Evolutionary conservation across 352 stramenopile species (phyloP), one percentile per base, ranked within the genome.

Genomic region (Hyaloperonospora arabidopsidis): DNA sequence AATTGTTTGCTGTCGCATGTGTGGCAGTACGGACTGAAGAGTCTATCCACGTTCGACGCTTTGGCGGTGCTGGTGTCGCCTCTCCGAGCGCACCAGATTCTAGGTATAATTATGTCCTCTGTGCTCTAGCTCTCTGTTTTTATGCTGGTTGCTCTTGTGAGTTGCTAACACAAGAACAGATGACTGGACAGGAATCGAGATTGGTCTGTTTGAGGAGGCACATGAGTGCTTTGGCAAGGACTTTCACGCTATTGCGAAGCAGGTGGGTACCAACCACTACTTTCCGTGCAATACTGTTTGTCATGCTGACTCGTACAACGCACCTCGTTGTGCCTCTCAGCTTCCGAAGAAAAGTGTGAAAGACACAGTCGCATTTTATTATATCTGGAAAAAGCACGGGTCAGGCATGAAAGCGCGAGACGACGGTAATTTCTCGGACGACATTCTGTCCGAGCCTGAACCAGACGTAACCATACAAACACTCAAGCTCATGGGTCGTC

Each of bases 361-460:
- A 23, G 73, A 93, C 45, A 74, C 70, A 15, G 84, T 94, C 22
- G 73, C 71, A 11, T 84, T 92, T 23, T 94, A 93, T 48, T 94
- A 94, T 51, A 68, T 91, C 23, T 94, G 84, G 84, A 94, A 94
- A 49, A 90, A 87, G 48, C 76, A 87, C 28, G 77, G 77, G 3
- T 75, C 70, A 14, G 72, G 67, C 40, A 40, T 49, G 23, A 78
- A 70, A 63, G 61, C 48, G 39, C 68, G 56, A 49, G 56, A 64
- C 2, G 57, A 70, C 36, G 51, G 63, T 39, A 84, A 59, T 45
- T 36, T 59, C 32, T 74, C 53, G 22, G 72, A 85, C 32, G 68
- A 83, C 49, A 68, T 81, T 41, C 54, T 76, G n/a, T 64, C 61
- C 0, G 67, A 85, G 46, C 72, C 74, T 43, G 74, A 86, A 21